These are phyloP conservation scores for Graphilbum sp. DNA, from an alignment of 2,329 filamentous ascomycete genomes.

Conservation along the genomic window DNA sequence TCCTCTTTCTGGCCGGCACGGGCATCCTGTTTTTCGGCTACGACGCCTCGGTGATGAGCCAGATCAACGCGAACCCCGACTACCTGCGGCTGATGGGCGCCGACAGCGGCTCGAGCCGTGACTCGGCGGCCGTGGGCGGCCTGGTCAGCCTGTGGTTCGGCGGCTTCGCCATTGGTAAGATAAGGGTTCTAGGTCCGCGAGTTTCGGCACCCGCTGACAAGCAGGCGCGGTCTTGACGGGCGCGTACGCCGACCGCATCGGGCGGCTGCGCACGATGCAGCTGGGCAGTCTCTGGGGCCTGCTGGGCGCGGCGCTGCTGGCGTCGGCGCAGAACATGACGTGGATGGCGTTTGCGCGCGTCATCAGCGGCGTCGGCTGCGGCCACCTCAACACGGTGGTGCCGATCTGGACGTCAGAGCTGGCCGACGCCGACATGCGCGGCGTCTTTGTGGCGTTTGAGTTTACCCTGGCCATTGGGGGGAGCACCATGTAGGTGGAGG, in stretches of 20 bases:
- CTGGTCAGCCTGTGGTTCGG: neutral
- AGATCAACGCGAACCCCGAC: neutral
- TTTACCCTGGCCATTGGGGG: neutral
- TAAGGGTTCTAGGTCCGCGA: neutral
- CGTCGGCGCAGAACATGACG: neutral
- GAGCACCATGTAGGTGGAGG: neutral
- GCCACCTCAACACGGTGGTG: neutral
- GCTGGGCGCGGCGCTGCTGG: neutral
- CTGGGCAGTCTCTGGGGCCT: neutral
- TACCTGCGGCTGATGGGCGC: neutral
- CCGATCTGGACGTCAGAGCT: neutral
- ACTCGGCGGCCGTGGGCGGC: neutral
- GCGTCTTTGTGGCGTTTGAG: neutral
- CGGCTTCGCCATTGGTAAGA: neutral
- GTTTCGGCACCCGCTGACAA: neutral
- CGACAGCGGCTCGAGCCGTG: neutral
- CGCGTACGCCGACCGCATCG: neutral
- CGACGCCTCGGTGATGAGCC: conserved; percentile 15
- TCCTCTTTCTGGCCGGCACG: conserved; percentile 46
- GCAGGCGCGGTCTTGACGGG: neutral
- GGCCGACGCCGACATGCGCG: neutral
- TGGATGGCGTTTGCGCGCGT: neutral
- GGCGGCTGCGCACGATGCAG: neutral
- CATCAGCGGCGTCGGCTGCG: neutral
- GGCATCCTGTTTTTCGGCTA: conserved; percentile 55